Evolutionary conservation across 2,329 filamentous ascomycete species (phyloP).

Genomic region (Colletotrichum chrysophilum): DNA sequence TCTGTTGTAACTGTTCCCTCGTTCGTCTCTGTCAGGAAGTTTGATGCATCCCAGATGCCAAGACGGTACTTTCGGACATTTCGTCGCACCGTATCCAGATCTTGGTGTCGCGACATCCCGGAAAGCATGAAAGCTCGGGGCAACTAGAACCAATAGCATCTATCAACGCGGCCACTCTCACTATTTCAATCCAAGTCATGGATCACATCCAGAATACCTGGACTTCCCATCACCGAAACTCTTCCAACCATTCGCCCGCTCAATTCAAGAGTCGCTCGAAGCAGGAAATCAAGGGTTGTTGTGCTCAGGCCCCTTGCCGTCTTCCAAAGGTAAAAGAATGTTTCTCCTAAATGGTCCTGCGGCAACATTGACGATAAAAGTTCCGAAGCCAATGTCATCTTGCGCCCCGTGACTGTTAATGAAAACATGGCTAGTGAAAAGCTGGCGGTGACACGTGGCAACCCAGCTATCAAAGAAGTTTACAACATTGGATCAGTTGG

Average conservation of each 20-base stretch:
- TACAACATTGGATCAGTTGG: too few species aligned
- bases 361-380: not conserved
- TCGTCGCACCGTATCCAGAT: not conserved
- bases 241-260: not conserved
- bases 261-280: not conserved
- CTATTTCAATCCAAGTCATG: not conserved
- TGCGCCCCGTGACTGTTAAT: not conserved
- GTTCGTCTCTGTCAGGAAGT: not conserved
- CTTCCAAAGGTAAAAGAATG: not conserved
- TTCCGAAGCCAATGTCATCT: not conserved
- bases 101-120: not conserved
- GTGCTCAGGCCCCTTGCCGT: not conserved
- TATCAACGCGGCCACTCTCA: not conserved
- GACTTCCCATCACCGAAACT: not conserved
- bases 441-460: not conserved
- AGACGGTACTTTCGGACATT: not conserved
- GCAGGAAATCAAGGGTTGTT: not conserved
- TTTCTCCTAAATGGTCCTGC: not conserved
- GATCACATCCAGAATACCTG: not conserved
- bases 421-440: not conserved
- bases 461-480: not conserved
- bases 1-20: not conserved
- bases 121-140: not conserved
- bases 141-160: not conserved
- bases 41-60: not conserved